These are phyloP conservation scores for Rhazya stricta DNA, from an alignment of 257 asterid species.

Conservation along the genomic window DNA sequence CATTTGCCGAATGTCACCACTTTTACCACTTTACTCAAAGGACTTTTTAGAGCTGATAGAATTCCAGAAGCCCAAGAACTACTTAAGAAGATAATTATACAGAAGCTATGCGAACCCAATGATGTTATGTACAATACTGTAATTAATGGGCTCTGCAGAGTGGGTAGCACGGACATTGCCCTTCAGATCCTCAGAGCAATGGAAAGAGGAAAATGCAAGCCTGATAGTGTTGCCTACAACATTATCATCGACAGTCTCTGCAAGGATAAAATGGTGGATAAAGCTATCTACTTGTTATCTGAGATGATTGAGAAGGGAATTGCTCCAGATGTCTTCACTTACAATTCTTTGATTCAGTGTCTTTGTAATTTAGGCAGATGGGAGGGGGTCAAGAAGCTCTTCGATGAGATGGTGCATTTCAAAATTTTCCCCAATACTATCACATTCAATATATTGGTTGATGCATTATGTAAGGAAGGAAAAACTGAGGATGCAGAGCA, in stretches of 20 bases:
- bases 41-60: constrained; percentile 22
- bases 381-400: no score
- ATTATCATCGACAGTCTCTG: constrained; percentile 24
- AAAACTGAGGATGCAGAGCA: constrained; percentile 26
- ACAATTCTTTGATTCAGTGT: constrained; percentile 22
- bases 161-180: constrained; percentile 26
- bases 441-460: constrained; percentile 3
- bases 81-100: constrained; percentile 25
- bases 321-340: no score
- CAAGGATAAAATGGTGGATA: constrained; percentile 25
- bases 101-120: constrained; percentile 18
- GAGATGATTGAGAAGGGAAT: no score
- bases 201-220: no score
- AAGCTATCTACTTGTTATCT: constrained; percentile 20
- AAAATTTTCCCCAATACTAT: not conserved
- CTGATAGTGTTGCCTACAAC: constrained; percentile 9
- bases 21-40: constrained; percentile 28
- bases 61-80: constrained; percentile 20
- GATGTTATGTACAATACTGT: constrained; percentile 12
- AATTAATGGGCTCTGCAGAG: constrained; percentile 33
- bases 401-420: constrained; percentile 2
- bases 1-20: constrained; percentile 13
- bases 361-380: constrained; percentile 8
- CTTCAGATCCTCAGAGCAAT: constrained; percentile 7
- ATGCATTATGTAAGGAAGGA: constrained; percentile 7